Base-by-base conservation (phyloP, 306 rosid genomes). In the Vigna mungo region DNA sequence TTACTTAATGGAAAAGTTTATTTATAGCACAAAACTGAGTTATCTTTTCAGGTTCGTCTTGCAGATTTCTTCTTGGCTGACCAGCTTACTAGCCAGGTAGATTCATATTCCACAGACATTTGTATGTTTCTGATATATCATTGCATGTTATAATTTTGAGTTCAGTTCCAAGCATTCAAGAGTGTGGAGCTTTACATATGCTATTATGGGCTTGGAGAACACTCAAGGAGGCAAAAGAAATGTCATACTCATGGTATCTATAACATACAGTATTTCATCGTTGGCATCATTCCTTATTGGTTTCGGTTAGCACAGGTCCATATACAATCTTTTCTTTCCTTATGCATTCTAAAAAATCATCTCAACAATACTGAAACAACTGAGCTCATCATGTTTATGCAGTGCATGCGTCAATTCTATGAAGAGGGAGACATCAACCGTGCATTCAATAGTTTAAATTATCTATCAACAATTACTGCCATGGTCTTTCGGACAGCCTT, bases 51-150 rank as follows among this genome's bases (percentile, higher is more conserved):
- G 94, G 94, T 87, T 81, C 85, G 80, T 48, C 78, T 87, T 78
- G 73, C 76, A 10, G 89, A 91, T 51, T 86, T 87, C 81, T 86
- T 87, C 85, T 80, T 87, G 83, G 96, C 92, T n/a, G 92, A 89
- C 66, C 94, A 91, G 84, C 91, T 91, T 75, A 83, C 92, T 6
- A 86, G 93, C 80, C 96, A 91, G 92, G 93, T 91, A 9, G n/a
- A 64, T 27, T 81, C 68, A 60, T 16, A 48, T 77, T 63, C 9
- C 59, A 52, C 55, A 55, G 53, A 58, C 17, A 18, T 30, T 25
- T 2, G 60, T 49, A 56, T 59, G 59, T 36, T 83, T 51, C 66
- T 48, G 9, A 36, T 48, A 71, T 70, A 55, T 10, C 44, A 18
- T n/a, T 67, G 49, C 32, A 39, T 81, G 70, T 87, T 75, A 73